Conservation (phyloP, 306 rosid genomes). For the Quillaja saponaria region DNA sequence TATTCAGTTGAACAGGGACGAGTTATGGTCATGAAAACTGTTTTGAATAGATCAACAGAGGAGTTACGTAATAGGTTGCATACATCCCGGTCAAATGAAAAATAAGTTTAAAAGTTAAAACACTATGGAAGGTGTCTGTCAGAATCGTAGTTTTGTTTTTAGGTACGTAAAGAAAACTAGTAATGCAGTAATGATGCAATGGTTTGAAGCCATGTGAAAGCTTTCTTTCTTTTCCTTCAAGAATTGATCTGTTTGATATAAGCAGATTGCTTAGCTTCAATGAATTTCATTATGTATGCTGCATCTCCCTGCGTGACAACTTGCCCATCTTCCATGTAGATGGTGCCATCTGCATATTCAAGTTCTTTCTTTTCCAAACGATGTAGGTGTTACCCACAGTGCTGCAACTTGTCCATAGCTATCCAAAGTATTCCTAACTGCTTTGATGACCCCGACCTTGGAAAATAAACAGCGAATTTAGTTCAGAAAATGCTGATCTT, state of each 20-base stretch:
- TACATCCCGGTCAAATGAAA: too few relatives aligned
- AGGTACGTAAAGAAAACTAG: too few relatives aligned
- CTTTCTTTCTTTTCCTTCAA: slow-evolving; percentile 20
- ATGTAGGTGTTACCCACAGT: slow-evolving; percentile 86
- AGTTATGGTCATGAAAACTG: too few relatives aligned
- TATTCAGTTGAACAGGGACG: too few relatives aligned
- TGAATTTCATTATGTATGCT: slow-evolving; percentile 50
- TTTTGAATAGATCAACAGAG: too few relatives aligned
- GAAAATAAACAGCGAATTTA: slow-evolving; percentile 20
- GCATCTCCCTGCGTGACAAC: slow-evolving; percentile 64
- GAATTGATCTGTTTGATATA: slow-evolving; percentile 56
- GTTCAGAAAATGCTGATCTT: slow-evolving; percentile 22
- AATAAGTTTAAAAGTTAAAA: too few relatives aligned
- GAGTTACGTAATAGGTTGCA: too few relatives aligned
- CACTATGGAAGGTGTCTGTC: too few relatives aligned
- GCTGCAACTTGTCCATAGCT: slow-evolving; percentile 72
- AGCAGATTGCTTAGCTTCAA: slow-evolving; percentile 63
- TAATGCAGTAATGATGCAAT: too few relatives aligned
- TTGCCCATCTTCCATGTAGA: slow-evolving; percentile 84
- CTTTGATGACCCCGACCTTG: slow-evolving; percentile 75
- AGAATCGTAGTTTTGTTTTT: too few relatives aligned
- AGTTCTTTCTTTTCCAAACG: slow-evolving; percentile 92
- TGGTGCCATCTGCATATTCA: slow-evolving; percentile 77
- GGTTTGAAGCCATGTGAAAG: too few relatives aligned
- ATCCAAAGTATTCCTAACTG: slow-evolving; percentile 60